phyloP scores from a whole-genome alignment of 768 basidiomycete genomes.

The Pleurotus ostreatus region DNA sequence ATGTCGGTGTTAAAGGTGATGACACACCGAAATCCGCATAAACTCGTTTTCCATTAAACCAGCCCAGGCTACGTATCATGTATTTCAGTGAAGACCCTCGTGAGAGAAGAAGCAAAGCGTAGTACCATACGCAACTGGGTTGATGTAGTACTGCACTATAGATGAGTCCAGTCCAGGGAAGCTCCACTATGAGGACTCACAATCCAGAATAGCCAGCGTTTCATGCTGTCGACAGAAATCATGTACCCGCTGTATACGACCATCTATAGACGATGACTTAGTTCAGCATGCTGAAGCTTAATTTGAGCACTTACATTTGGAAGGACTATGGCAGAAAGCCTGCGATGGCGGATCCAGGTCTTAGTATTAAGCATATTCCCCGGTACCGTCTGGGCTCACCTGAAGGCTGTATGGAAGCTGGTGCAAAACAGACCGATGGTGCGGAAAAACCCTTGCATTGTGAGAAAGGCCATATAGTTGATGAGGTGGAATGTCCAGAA shows the following conservation, averaged over 20 bases:
- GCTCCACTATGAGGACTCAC: constrained; percentile 30
- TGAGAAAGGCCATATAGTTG: constrained; percentile 59
- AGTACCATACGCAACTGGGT: constrained; percentile 71
- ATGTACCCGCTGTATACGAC: constrained; percentile 63
- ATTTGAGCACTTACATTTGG: constrained; percentile 44
- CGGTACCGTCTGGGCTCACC: constrained; percentile 6
- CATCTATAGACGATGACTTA: background rate
- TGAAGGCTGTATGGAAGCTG: constrained; percentile 43
- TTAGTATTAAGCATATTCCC: background rate
- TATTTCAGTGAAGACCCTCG: background rate
- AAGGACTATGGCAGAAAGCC: constrained; percentile 62
- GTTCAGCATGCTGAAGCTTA: too few relatives aligned
- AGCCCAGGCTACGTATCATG: constrained; percentile 50
- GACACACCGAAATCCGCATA: constrained; percentile 54
- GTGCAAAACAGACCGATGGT: constrained; percentile 57
- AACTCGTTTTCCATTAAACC: constrained; percentile 86
- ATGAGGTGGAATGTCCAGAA: constrained; percentile 65
- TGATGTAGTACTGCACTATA: constrained; percentile 61
- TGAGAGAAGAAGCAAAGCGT: background rate
- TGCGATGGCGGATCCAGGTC: constrained; percentile 14
- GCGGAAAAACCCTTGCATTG: constrained; percentile 85
- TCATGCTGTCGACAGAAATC: constrained; percentile 61
- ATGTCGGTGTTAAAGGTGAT: background rate
- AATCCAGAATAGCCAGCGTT: constrained; percentile 84
- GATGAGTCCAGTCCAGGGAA: too few relatives aligned